Conservation (phyloP, 1,284 basidiomycete species). For the Irpex rosettiformis region DNA sequence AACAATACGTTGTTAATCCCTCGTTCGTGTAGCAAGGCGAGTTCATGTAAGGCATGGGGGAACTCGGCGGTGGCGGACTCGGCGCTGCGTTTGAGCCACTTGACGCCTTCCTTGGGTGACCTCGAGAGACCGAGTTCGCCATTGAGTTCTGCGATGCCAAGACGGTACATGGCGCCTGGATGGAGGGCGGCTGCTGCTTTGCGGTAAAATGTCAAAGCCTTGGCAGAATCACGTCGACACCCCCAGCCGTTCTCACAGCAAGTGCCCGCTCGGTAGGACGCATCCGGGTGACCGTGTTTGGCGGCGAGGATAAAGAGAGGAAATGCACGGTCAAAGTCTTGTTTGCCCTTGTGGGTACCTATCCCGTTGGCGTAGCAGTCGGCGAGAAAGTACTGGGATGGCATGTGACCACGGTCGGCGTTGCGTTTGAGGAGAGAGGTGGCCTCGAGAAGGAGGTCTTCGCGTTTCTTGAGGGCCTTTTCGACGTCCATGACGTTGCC, state of each 20-base stretch:
- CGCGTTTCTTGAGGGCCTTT: constrained; percentile 75
- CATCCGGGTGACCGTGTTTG: constrained; percentile 98
- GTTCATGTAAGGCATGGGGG: constrained; percentile 94
- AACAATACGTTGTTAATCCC: constrained; percentile 97
- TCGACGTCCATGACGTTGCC: constrained; percentile 80
- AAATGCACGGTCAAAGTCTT: constrained; percentile 97
- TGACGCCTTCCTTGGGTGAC: constrained; percentile 93
- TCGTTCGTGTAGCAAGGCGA: constrained; percentile 91
- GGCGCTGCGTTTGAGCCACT: constrained; percentile 96
- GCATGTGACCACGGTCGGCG: constrained; percentile 90
- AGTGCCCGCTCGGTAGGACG: constrained; percentile 92
- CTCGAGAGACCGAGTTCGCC: constrained; percentile 88
- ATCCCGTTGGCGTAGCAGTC: constrained; percentile 98
- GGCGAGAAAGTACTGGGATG: constrained; percentile 95
- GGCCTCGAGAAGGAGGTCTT: constrained; percentile 86
- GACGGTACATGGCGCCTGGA: constrained; percentile 94
- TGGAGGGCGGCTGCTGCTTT: constrained; percentile 92
- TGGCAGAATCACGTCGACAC: constrained; percentile 86
- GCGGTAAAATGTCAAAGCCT: constrained; percentile 91
- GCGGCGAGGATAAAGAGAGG: constrained; percentile 95
- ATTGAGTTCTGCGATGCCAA: constrained; percentile 95
- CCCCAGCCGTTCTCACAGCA: constrained; percentile 99
- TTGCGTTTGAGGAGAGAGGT: constrained; percentile 83
- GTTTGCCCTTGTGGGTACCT: constrained; percentile 82
- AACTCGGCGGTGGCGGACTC: constrained; percentile 95